A percentile compares a stretch with the other conserved stretches of the same genome.
phyloP scores from a whole-genome alignment of 495 filamentous ascomycete species.

The Apodospora peruviana region DNA sequence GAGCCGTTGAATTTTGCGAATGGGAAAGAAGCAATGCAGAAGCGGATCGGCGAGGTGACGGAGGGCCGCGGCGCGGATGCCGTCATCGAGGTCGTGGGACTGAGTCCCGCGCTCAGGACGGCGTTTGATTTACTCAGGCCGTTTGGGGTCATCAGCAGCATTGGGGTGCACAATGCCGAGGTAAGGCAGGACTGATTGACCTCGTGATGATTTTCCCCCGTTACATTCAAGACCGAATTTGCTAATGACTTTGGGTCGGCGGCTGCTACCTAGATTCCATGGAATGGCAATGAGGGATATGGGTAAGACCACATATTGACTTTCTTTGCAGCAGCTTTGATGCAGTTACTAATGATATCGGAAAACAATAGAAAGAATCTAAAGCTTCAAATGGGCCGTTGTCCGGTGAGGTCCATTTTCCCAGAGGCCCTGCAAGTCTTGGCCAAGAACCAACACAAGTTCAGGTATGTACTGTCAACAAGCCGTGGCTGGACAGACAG shows the following conservation, averaged over 20 bases:
- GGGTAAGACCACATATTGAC: constrained; percentile 31
- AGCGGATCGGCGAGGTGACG: constrained; percentile 70
- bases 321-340: neutral
- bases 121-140: constrained; percentile 83
- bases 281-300: constrained; percentile 77
- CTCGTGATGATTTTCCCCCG: neutral
- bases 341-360: constrained; percentile 1
- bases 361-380: constrained; percentile 68
- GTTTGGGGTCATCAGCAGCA: constrained; percentile 80
- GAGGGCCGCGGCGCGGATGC: constrained; percentile 84
- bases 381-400: constrained; percentile 87
- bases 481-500: neutral
- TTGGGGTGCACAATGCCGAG: constrained; percentile 90
- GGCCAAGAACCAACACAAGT: constrained; percentile 72
- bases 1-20: constrained; percentile 78
- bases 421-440: constrained; percentile 70
- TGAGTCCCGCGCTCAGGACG: constrained; percentile 74
- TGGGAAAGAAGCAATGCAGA: constrained; percentile 59
- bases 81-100: constrained; percentile 86
- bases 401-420: constrained; percentile 84
- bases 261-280: constrained; percentile 59
- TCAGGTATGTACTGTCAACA: constrained; percentile 56
- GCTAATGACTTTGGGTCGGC: too few relatives aligned
- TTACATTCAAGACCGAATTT: neutral
- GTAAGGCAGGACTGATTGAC: constrained; percentile 31